These are phyloP conservation scores for Solanum ossicruentum DNA, from an alignment of 257 asterid species.

Conservation along the genomic window DNA sequence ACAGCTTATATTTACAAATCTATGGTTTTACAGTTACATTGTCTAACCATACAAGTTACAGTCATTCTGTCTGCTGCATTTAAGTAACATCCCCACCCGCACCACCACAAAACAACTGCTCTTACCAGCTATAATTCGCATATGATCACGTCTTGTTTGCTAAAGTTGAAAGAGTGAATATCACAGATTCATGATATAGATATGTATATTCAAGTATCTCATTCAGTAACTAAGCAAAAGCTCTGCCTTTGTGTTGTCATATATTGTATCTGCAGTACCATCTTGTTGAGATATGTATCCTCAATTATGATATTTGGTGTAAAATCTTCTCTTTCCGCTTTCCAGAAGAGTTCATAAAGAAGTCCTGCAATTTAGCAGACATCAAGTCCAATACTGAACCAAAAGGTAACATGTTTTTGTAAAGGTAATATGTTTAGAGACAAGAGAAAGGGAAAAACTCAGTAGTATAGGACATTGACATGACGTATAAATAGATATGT, in stretches of 20 bases:
- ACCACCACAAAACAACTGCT: neutral
- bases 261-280: slow-evolving; percentile 59
- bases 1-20: neutral
- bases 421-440: neutral
- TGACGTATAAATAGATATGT: neutral
- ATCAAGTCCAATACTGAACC: neutral
- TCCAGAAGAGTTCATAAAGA: slow-evolving; percentile 52
- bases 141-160: neutral
- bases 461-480: neutral
- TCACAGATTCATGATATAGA: neutral
- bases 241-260: slow-evolving; percentile 39
- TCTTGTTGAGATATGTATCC: slow-evolving; percentile 95
- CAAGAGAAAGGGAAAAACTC: neutral
- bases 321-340: slow-evolving; percentile 82
- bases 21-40: neutral
- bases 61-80: neutral
- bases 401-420: neutral
- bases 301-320: slow-evolving; percentile 54
- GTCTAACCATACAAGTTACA: neutral
- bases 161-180: neutral
- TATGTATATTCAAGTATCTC: neutral
- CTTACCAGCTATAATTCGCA: neutral
- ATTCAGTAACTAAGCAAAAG: neutral
- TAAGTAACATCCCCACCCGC: neutral
- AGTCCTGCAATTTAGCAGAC: slow-evolving; percentile 42